Percentiles rank a stretch among this genome's conserved stretches.
These are phyloP conservation scores for Xylaria sp. DNA, from an alignment of 2,329 filamentous ascomycete genomes.

Conservation along the genomic window DNA sequence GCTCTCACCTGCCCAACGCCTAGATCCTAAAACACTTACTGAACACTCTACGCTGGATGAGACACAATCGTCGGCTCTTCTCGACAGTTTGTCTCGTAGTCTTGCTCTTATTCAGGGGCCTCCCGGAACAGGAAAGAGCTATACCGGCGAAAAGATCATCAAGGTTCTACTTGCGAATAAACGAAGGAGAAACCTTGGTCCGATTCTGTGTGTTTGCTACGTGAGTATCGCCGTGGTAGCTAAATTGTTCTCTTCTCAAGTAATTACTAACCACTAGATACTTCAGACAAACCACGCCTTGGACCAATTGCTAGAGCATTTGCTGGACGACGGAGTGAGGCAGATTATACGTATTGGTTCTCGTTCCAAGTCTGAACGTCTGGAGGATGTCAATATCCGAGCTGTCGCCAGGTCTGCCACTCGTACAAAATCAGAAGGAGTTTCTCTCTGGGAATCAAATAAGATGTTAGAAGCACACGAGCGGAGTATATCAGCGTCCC, in stretches of 20 bases:
- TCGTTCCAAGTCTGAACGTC: constrained; percentile 58
- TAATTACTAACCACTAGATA: neutral
- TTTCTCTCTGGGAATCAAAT: constrained; percentile 36
- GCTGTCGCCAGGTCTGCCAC: constrained; percentile 39
- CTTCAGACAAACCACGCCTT: constrained; percentile 52
- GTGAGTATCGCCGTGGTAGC: neutral
- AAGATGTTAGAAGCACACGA: constrained; percentile 21
- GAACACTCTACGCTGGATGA: constrained; percentile 55
- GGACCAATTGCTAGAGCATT: constrained; percentile 64
- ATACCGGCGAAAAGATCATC: constrained; percentile 64
- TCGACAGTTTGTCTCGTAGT: constrained; percentile 57
- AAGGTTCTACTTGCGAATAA: constrained; percentile 56
- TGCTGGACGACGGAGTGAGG: constrained; percentile 53
- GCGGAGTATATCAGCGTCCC: neutral
- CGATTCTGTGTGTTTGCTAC: constrained; percentile 59
- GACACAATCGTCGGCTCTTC: constrained; percentile 56
- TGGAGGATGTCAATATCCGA: constrained; percentile 58
- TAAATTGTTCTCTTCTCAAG: neutral
- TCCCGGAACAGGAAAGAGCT: constrained; percentile 73
- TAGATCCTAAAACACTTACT: constrained; percentile 35
- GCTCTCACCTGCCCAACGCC: constrained; percentile 28
- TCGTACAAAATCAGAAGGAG: constrained; percentile 49
- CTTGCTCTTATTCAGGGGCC: constrained; percentile 72
- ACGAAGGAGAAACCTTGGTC: constrained; percentile 48
- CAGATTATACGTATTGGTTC: constrained; percentile 67